phyloP scores from a whole-genome alignment of 257 asterid genomes.

The Nicotiana undulata region DNA sequence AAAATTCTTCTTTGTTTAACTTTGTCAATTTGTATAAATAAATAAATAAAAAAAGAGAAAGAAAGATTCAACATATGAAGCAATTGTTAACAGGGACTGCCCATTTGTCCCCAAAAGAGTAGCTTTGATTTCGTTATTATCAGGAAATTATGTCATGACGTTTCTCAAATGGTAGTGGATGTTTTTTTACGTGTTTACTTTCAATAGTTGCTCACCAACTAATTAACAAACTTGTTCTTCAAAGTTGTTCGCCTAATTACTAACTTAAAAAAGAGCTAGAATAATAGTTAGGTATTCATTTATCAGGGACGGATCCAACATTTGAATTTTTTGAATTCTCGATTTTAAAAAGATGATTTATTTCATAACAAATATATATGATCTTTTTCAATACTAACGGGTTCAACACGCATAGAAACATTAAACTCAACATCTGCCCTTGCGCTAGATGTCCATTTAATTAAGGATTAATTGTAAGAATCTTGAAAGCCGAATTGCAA shows the following conservation, averaged over 20 bases:
- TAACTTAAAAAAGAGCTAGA: neutral
- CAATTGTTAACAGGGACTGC: neutral
- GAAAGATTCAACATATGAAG: neutral
- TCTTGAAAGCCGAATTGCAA: neutral
- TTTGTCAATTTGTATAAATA: neutral
- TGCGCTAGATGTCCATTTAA: neutral
- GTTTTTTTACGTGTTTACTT: neutral
- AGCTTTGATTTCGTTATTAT: neutral
- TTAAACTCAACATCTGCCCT: no score
- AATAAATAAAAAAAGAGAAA: neutral
- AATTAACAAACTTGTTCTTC: constrained; percentile 8
- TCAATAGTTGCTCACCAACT: constrained; percentile 27
- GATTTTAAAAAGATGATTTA: no score
- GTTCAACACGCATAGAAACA: no score
- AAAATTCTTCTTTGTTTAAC: neutral
- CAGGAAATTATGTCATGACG: neutral
- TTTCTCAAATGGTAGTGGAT: neutral
- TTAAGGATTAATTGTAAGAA: neutral
- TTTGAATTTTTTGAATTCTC: no score
- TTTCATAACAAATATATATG: no score
- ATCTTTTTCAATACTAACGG: no score
- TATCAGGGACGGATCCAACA: no score
- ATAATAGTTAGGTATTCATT: no score
- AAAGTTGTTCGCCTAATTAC: neutral
- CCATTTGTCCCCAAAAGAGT: neutral